These are phyloP conservation scores for Vanderwaltozyma tropicalis DNA, from an alignment of 805 yeast genomes.

Conservation along the genomic window DNA sequence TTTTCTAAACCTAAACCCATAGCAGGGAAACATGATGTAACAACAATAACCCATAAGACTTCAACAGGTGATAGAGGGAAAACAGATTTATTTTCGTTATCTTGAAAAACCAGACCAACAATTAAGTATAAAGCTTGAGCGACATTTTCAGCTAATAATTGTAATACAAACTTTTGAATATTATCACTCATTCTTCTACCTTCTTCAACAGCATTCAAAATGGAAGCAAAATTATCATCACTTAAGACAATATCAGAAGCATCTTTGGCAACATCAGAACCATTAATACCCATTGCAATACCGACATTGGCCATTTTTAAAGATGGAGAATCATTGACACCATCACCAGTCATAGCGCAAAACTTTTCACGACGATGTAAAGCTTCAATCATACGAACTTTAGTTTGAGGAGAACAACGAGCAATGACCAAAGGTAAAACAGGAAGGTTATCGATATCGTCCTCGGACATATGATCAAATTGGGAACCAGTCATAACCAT, in stretches of 20 bases:
- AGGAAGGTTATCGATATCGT: conserved; percentile 61
- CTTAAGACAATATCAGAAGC: conserved; percentile 96
- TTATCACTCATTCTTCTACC: conserved; percentile 95
- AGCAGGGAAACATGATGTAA: conserved; percentile 98
- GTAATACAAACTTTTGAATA: conserved; percentile 89
- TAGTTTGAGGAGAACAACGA: conserved; percentile 89
- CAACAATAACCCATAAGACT: conserved; percentile 90
- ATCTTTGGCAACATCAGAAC: conserved; percentile 97
- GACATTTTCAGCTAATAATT: conserved; percentile 88
- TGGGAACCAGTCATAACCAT: conserved; percentile 80
- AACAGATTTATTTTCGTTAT: conserved; percentile 54
- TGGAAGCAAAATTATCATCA: conserved; percentile 92
- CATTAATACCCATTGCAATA: conserved; percentile 85
- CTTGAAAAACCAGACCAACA: conserved; percentile 75
- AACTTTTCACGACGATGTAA: conserved; percentile 82
- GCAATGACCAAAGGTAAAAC: conserved; percentile 82
- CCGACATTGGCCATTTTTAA: conserved; percentile 92
- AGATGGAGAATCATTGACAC: conserved; percentile 97
- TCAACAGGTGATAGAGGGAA: conserved; percentile 97
- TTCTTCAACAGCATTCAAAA: conserved; percentile 85
- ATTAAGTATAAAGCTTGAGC: conserved; percentile 80
- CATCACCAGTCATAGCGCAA: conserved; percentile 99
- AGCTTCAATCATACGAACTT: conserved; percentile 81
- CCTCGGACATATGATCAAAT: conserved; percentile 61
- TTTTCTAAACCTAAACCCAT: conserved; percentile 96